Evolutionary conservation across 1,284 basidiomycete species (phyloP), one percentile per base, ranked within the genome.

Genomic region (Caloboletus inedulis): DNA sequence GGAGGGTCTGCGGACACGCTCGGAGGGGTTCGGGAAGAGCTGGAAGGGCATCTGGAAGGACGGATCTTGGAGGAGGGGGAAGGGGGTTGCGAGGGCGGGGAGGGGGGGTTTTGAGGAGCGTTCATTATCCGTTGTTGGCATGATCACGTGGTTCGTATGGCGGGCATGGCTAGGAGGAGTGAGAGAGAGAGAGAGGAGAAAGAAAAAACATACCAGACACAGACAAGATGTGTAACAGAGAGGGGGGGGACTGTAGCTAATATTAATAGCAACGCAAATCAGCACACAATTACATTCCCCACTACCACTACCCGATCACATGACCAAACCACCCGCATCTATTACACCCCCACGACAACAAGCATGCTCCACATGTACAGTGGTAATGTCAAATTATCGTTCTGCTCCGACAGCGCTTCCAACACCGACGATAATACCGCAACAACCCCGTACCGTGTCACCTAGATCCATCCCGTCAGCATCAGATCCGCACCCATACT

Each of bases 321-420:
- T 66, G 65, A 66, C 49, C 21, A 36, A 18, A 29, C 27, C 27
- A 9, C 27, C 21, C 23, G n/a, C n/a, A n/a, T 18, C 33, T 25
- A 12, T 56, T 61, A 61, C 51, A 57, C 53, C 39, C 52, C 65
- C 14, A 72, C 76, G 41, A 87, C 69, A 41, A 81, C 82, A 42
- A 88, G 70, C 76, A 87, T 77, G 68, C 84, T 85, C 91, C 92
- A 96, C 74, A 91, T 85, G 68, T 89, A 95, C 70, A 95, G 73
- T 21, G 93, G 93, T 54, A 96, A 72, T 31, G 91, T 91, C 59
- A 98, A 76, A 69, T 98, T 98, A 72, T 98, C 94, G 71, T 98
- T 97, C 71, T 98, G 94, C 64, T 87, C 85, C 19, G 89, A 91
- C 51, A 94, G 73, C 16, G 91, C 94, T 71, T 98, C 94, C 59